Conservation (phyloP, 768 basidiomycete genomes). For the Lyophyllum atratum region DNA sequence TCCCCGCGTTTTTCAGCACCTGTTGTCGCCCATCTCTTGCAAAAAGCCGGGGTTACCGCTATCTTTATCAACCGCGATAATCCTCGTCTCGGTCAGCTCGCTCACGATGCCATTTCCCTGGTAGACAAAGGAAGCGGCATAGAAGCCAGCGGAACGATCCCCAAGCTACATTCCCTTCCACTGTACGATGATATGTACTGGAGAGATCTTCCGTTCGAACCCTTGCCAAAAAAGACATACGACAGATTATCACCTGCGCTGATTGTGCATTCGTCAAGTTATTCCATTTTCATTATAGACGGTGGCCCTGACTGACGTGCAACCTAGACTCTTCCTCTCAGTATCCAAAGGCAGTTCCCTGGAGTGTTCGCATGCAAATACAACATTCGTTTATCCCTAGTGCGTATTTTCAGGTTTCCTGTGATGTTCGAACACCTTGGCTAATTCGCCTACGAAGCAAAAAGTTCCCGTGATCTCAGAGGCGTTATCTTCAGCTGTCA, state of each 20-base stretch:
- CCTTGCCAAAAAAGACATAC: not conserved
- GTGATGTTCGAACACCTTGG: not conserved
- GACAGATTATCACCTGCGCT: not conserved
- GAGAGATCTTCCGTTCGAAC: not conserved
- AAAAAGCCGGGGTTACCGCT: not conserved
- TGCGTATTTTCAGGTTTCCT: not conserved
- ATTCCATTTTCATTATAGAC: not conserved
- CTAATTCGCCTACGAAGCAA: not conserved
- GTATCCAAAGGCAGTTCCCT: not conserved
- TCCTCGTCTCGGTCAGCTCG: not conserved
- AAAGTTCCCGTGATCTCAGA: not conserved
- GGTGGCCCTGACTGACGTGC: no score
- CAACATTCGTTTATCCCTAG: not conserved
- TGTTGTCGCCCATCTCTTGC: not conserved
- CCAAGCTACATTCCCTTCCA: not conserved
- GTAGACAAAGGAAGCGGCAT: no score
- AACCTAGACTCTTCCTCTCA: not conserved
- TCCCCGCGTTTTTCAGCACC: conserved; percentile 3
- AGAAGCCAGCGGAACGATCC: no score
- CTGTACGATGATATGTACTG: not conserved
- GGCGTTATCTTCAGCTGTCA: conserved; percentile 5
- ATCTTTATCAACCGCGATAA: not conserved
- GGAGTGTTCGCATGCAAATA: not conserved
- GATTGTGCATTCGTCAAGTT: conserved; percentile 1
- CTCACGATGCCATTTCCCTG: not conserved